Base-by-base conservation (phyloP, 2,329 filamentous ascomycete species). In the Penicillium sp. region DNA sequence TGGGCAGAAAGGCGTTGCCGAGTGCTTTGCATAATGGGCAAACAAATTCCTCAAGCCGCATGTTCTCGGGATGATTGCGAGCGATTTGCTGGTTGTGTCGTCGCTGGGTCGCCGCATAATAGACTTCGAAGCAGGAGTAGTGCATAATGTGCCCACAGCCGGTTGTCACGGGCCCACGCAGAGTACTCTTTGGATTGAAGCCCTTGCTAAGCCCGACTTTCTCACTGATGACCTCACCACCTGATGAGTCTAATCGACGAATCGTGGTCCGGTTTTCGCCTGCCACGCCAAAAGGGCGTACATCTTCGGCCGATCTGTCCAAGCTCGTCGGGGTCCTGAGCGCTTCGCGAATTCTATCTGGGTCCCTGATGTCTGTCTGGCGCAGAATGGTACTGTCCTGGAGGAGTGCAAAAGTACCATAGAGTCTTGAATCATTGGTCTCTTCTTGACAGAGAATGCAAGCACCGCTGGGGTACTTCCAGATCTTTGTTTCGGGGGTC, bases 121-220 rank as follows among this genome's bases (percentile, higher is more conserved):
- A 98, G 27, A 86, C 80, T 57, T 96, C 89, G 60, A 98, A 98
- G 68, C 93, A 98, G 53, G 80, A 82, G 63, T 87, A 97, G 64
- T 98, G 93, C 93, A 98, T 98, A 58, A 98, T 94, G 64, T 98
- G 93, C 2, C 93, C 93, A 65, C 93, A 98, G 7, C 91, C 88
- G 23, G 86, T 87, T 8, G 90, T 87, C 2, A 97, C 84, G 0
- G 91, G 86, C 0, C 90, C 93, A 13, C 79, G 74, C 18, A 77
- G 75, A 21, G 81, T 81, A 27, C 81, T 75, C 7, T 77, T 73
- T 5, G 81, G 75, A 2, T 87, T 84, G 58, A 94, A 98, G 0
- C 93, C 93, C 65, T 90, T 94, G 20, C 91, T 90, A 33, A 98
- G 78, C 4, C 83, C 83, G 65, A 94, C 86, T 33, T 86, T 80